phyloP scores from a whole-genome alignment of 202 grass and related monocot species.

The Saccharum hybrid region DNA sequence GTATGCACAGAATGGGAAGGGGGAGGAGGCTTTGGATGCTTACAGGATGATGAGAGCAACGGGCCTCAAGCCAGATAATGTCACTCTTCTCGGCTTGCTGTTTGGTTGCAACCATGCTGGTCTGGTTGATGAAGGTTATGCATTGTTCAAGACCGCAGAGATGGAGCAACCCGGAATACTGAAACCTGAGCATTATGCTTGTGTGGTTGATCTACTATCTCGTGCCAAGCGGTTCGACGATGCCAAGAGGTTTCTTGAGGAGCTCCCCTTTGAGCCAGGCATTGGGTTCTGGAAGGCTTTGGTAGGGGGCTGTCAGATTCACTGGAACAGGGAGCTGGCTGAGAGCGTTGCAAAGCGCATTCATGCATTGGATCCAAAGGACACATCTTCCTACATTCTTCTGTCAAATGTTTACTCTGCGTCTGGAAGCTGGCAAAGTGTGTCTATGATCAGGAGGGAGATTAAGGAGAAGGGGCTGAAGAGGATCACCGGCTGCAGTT shows the following conservation, averaged over 20 bases:
- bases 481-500: conserved; percentile 85
- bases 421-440: conserved; percentile 64
- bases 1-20: conserved; percentile 71
- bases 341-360: conserved; percentile 58
- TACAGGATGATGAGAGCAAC: conserved; percentile 57
- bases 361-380: conserved; percentile 63
- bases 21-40: conserved; percentile 62
- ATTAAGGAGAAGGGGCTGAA: conserved; percentile 81
- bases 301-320: conserved; percentile 70
- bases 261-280: conserved; percentile 71
- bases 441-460: conserved; percentile 70
- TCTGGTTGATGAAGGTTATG: conserved; percentile 67
- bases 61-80: conserved; percentile 52
- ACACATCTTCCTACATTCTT: conserved; percentile 84
- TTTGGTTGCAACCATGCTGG: conserved; percentile 86
- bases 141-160: conserved; percentile 61
- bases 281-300: conserved; percentile 89
- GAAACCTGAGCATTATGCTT: conserved; percentile 77
- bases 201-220: conserved; percentile 73
- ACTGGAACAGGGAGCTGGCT: conserved; percentile 59
- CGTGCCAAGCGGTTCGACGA: conserved; percentile 57
- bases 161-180: conserved; percentile 60
- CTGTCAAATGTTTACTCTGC: conserved; percentile 84
- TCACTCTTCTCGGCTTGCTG: conserved; percentile 70
- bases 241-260: conserved; percentile 70